These are phyloP conservation scores for Eucalyptus albens DNA, from an alignment of 345 rosid genomes.

Conservation along the genomic window DNA sequence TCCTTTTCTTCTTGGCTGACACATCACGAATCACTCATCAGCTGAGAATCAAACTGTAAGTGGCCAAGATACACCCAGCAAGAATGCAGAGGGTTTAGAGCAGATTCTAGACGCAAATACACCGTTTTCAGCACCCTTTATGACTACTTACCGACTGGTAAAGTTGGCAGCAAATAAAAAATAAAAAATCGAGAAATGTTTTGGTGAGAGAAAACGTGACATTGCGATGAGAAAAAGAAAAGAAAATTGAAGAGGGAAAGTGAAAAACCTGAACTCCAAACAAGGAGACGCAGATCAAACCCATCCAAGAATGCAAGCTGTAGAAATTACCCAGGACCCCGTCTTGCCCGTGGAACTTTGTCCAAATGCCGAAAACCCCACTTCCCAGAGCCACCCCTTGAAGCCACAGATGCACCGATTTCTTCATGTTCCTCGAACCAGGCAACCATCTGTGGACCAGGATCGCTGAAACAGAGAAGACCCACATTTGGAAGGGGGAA, in stretches of 20 bases:
- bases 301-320: constrained; percentile 98
- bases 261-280: constrained; percentile 70
- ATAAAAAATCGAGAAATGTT: background rate
- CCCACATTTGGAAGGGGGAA: background rate
- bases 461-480: constrained; percentile 36
- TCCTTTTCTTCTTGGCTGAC: background rate
- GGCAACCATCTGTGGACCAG: constrained; percentile 87
- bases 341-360: constrained; percentile 46
- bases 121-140: background rate
- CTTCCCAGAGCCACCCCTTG: constrained; percentile 82
- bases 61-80: background rate
- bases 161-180: background rate
- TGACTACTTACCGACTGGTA: background rate
- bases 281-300: constrained; percentile 68
- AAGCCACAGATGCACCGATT: constrained; percentile 73
- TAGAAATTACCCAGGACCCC: constrained; percentile 79
- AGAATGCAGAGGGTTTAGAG: background rate
- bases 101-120: background rate
- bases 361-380: constrained; percentile 88
- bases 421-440: constrained; percentile 77
- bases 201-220: background rate
- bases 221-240: background rate
- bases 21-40: background rate
- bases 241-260: background rate
- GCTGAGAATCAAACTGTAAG: background rate